Conservation (phyloP, 306 rosid species). For the Arachis stenosperma region DNA sequence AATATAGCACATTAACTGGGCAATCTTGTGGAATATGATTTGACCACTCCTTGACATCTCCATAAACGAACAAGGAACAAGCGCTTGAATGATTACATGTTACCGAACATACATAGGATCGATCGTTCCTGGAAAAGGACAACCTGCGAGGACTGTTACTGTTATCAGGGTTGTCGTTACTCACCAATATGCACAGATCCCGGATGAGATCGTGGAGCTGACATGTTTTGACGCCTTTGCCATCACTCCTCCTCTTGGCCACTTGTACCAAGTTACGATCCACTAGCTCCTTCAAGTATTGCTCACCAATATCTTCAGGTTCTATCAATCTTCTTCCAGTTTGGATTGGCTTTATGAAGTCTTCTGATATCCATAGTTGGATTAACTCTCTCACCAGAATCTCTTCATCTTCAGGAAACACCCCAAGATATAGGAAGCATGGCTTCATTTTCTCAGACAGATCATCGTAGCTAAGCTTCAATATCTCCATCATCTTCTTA, state of each 20-base stretch:
- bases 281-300: slow-evolving; percentile 28
- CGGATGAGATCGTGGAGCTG: slow-evolving; percentile 7
- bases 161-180: neutral
- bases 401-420: too few relatives aligned
- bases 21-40: neutral
- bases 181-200: neutral
- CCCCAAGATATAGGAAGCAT: too few relatives aligned
- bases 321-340: too few relatives aligned
- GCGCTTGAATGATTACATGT: neutral
- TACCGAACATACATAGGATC: neutral
- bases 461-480: too few relatives aligned
- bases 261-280: slow-evolving; percentile 20
- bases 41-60: too few relatives aligned
- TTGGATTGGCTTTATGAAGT: too few relatives aligned
- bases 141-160: neutral
- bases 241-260: slow-evolving; percentile 17
- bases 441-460: too few relatives aligned
- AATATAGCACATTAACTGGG: neutral
- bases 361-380: too few relatives aligned
- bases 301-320: neutral
- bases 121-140: neutral
- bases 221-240: slow-evolving; percentile 20
- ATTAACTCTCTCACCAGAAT: too few relatives aligned
- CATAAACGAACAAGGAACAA: slow-evolving; percentile 2
- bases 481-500: too few relatives aligned